phyloP scores from a whole-genome alignment of 2,329 filamentous ascomycete species.

The Penicillium sp. region DNA sequence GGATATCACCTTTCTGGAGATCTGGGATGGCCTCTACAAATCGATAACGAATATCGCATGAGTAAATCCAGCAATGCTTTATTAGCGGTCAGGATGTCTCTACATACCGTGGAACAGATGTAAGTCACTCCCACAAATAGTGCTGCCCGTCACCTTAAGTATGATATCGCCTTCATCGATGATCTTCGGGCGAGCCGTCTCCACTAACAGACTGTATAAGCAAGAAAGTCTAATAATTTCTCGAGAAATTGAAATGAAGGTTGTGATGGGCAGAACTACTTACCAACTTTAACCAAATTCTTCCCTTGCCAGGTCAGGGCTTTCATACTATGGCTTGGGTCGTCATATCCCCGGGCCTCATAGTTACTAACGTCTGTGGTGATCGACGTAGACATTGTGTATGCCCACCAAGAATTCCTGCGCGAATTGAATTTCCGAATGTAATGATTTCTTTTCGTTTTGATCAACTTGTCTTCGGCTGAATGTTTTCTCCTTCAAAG shows the following conservation, averaged over 20 bases:
- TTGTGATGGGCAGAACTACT: background rate
- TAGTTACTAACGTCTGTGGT: constrained; percentile 70
- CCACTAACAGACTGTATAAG: constrained; percentile 40
- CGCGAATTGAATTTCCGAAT: background rate
- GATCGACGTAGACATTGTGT: constrained; percentile 49
- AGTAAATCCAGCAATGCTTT: constrained; percentile 7
- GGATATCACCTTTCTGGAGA: constrained; percentile 62
- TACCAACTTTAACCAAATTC: constrained; percentile 69
- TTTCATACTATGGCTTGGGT: constrained; percentile 67
- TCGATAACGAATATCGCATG: background rate
- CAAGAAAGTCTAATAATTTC: background rate
- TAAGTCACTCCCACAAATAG: constrained; percentile 59
- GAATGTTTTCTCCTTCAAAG: background rate
- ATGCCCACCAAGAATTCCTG: background rate
- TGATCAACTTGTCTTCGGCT: background rate
- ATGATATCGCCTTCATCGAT: constrained; percentile 74
- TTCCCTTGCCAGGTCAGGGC: constrained; percentile 79
- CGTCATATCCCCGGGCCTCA: constrained; percentile 53
- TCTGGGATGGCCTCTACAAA: constrained; percentile 51
- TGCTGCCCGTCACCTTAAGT: constrained; percentile 68
- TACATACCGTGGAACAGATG: constrained; percentile 43
- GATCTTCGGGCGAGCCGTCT: constrained; percentile 68
- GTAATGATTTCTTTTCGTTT: background rate
- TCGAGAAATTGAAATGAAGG: background rate
- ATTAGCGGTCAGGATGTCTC: background rate